Conservation (phyloP, 2,329 filamentous ascomycete genomes). For the Rutstroemia sp. region DNA sequence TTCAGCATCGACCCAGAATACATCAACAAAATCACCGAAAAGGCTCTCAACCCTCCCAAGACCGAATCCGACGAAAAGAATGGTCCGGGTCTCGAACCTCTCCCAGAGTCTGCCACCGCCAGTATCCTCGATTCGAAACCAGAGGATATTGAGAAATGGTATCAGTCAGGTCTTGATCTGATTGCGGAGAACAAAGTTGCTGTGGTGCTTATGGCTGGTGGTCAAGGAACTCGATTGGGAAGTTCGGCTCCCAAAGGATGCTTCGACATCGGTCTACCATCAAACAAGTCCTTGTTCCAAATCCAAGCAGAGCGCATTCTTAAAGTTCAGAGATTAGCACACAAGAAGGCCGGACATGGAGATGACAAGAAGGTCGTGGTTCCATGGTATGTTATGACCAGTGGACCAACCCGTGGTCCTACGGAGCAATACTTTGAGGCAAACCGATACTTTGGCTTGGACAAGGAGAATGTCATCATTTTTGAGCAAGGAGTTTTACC, state of each 20-base stretch:
- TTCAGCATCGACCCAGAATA: constrained; percentile 71
- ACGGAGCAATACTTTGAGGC: constrained; percentile 92
- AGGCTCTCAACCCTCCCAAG: constrained; percentile 71
- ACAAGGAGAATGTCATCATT: constrained; percentile 77
- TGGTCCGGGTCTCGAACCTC: constrained; percentile 60
- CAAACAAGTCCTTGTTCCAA: constrained; percentile 91
- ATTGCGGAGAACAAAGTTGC: constrained; percentile 64
- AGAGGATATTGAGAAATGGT: constrained; percentile 76
- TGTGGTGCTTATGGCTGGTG: constrained; percentile 94
- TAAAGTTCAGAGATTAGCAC: constrained; percentile 75
- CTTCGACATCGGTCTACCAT: constrained; percentile 92
- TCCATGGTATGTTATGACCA: constrained; percentile 99
- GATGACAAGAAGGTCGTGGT: constrained; percentile 55
- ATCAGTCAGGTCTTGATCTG: constrained; percentile 58
- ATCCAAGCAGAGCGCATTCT: constrained; percentile 91
- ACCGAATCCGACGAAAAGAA: constrained; percentile 32
- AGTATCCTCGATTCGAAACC: constrained; percentile 85
- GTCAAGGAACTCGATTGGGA: constrained; percentile 88
- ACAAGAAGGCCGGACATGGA: constrained; percentile 54
- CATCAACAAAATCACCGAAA: constrained; percentile 82
- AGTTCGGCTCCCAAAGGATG: constrained; percentile 96
- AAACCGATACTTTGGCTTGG: constrained; percentile 84
- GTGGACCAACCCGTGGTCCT: constrained; percentile 81
- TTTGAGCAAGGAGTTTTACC: constrained; percentile 97
- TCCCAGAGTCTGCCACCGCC: constrained; percentile 78